phyloP scores from a whole-genome alignment of 2,329 filamentous ascomycete species.

The Cladosporium sp. region DNA sequence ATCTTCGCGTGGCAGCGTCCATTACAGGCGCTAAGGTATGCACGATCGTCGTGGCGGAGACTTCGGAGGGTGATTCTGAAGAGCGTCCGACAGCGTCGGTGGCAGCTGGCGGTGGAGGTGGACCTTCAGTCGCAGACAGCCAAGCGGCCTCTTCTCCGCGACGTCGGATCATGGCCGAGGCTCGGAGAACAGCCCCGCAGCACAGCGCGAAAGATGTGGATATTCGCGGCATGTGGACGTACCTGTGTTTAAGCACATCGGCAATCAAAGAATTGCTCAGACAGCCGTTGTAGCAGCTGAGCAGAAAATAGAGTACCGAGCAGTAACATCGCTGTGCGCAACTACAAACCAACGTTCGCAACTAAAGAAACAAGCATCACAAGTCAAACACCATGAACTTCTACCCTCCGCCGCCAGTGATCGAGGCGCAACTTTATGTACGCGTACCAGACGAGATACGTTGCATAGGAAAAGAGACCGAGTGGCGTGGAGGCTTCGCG shows the following conservation, averaged over 20 bases:
- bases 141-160: background rate
- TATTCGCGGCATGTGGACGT: background rate
- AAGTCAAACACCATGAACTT: constrained; percentile 29
- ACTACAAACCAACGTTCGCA: background rate
- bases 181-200: background rate
- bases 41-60: background rate
- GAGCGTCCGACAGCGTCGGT: background rate
- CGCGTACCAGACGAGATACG: constrained; percentile 33
- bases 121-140: background rate
- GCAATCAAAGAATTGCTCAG: no score
- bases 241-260: no score
- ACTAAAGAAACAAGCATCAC: background rate
- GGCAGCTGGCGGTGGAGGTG: background rate
- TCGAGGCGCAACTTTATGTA: constrained; percentile 35
- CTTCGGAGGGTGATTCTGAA: background rate
- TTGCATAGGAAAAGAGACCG: constrained; percentile 20
- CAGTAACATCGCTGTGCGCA: no score
- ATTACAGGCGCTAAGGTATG: background rate
- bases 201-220: no score
- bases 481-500: constrained; percentile 39
- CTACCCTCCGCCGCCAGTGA: constrained; percentile 30
- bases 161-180: background rate
- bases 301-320: no score
- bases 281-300: no score
- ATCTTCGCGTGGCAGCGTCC: background rate